Conservation (phyloP, 805 yeast species). For the Ogataea salicorniae region DNA sequence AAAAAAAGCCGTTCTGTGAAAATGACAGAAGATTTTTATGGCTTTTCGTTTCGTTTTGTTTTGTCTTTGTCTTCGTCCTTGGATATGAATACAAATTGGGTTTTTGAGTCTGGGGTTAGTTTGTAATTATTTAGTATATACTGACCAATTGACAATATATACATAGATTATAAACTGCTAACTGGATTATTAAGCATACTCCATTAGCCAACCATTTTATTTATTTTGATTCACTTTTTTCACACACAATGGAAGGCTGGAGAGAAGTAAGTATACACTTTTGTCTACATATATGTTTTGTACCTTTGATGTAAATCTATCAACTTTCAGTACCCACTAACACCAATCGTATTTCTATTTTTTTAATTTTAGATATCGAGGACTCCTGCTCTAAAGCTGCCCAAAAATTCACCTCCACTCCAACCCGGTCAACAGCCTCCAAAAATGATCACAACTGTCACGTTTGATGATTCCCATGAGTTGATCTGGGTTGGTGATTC, state of each 20-base stretch:
- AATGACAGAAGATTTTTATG: too few species aligned
- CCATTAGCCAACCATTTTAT: too few species aligned
- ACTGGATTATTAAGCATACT: too few species aligned
- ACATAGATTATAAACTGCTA: too few species aligned
- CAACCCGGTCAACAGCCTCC: conserved; percentile 15
- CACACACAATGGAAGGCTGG: conserved; percentile 43
- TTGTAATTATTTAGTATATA: too few species aligned
- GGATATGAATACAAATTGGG: too few species aligned
- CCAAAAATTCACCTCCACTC: conserved; percentile 19
- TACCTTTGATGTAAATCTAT: not conserved
- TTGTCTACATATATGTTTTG: not conserved
- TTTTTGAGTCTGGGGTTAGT: too few species aligned
- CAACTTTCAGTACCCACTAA: not conserved
- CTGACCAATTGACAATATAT: too few species aligned
- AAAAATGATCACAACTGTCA: conserved; percentile 28
- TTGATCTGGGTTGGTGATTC: conserved; percentile 83
- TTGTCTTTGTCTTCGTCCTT: too few species aligned
- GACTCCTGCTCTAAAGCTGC: conserved; percentile 22
- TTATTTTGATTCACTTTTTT: not conserved
- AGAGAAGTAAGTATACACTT: conserved; percentile 35
- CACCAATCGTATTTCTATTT: not conserved
- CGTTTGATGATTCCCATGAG: conserved; percentile 70
- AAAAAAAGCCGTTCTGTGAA: too few species aligned
- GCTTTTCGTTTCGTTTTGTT: too few species aligned
- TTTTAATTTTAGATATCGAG: conserved; percentile 27